phyloP scores from a whole-genome alignment of 83 land plant genomes.

The Isoetes engelmannii region DNA sequence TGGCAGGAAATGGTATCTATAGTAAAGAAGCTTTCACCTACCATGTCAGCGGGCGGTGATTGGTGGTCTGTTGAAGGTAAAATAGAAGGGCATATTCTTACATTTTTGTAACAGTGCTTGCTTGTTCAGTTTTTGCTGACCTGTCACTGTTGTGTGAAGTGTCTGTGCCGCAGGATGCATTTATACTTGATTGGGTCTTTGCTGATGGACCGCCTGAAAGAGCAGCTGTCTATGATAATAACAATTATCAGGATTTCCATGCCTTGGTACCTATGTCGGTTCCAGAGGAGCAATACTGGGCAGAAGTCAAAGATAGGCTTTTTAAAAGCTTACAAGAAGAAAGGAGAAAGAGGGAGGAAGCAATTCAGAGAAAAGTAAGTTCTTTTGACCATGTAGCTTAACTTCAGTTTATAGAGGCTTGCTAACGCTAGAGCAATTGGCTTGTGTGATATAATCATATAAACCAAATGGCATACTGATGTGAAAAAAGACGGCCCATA shows the following conservation, averaged over 20 bases:
- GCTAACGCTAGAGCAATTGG: too few relatives aligned
- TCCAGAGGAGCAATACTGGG: conserved; percentile 63
- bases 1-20: conserved; percentile 69
- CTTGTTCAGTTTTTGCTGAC: not conserved
- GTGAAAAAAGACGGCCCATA: too few relatives aligned
- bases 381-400: not conserved
- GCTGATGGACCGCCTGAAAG: conserved; percentile 77
- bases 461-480: too few relatives aligned
- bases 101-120: not conserved
- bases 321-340: conserved; percentile 54
- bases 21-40: conserved; percentile 36
- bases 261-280: conserved; percentile 44
- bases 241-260: conserved; percentile 70
- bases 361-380: conserved; percentile 48
- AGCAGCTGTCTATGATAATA: conserved; percentile 73
- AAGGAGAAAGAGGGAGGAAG: conserved; percentile 49
- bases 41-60: conserved; percentile 43
- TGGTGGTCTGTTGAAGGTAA: conserved; percentile 91
- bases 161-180: conserved; percentile 55
- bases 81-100: not conserved
- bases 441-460: too few relatives aligned
- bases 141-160: conserved; percentile 36
- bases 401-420: too few relatives aligned
- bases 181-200: conserved; percentile 82
- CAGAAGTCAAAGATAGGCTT: conserved; percentile 48